Conservation (phyloP, 192 early-diverging fungal genomes). For the Entomortierella chlamydospora region DNA sequence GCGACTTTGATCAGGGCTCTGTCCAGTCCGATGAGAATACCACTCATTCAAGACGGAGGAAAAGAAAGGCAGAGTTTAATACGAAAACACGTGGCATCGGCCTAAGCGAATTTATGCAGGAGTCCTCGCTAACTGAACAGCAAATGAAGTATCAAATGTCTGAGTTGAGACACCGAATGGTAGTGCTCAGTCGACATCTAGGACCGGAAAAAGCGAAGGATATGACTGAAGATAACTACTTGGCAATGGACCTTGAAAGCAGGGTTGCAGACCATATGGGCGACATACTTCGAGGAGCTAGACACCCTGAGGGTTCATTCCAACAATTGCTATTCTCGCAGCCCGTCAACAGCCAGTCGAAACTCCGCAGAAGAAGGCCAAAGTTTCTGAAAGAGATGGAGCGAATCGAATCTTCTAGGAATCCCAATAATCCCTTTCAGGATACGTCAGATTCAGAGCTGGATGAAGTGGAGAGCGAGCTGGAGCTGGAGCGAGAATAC, state of each 20-base stretch:
- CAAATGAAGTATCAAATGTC: too few relatives aligned
- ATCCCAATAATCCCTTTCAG: conserved; percentile 9
- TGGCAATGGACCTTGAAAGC: background rate
- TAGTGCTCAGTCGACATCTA: background rate
- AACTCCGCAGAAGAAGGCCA: background rate
- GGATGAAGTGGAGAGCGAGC: conserved; percentile 28
- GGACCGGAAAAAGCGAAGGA: background rate
- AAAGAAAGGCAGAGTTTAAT: too few relatives aligned
- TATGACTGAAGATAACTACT: background rate
- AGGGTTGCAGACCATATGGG: background rate
- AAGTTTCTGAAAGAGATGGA: background rate
- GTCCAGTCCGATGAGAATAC: too few relatives aligned
- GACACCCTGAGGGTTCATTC: background rate
- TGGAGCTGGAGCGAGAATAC: conserved; percentile 21
- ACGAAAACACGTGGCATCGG: too few relatives aligned
- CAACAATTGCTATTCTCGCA: background rate
- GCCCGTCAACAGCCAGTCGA: conserved; percentile 9
- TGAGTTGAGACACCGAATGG: too few relatives aligned
- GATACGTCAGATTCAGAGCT: conserved; percentile 21
- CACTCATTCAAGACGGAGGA: too few relatives aligned
- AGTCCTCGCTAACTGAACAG: too few relatives aligned
- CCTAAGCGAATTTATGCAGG: too few relatives aligned
- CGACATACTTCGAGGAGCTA: background rate
- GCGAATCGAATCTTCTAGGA: conserved; percentile 1
- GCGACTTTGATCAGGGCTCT: too few relatives aligned